Evolutionary conservation across 345 rosid species (phyloP).

Genomic region (Aquilaria yunnanensis): DNA sequence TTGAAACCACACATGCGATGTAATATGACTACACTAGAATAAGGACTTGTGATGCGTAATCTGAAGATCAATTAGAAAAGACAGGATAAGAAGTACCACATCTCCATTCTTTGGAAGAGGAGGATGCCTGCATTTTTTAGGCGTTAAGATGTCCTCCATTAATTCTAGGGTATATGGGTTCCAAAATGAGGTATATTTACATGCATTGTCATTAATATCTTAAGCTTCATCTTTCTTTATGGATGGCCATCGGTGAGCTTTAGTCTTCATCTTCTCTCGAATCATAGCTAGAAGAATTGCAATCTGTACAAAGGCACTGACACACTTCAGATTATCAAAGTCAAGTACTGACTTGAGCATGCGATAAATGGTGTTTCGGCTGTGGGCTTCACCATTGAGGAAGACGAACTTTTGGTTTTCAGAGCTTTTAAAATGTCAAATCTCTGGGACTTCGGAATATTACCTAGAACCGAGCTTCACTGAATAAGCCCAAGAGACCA

Average conservation of each 20-base stretch:
- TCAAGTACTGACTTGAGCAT: constrained; percentile 1
- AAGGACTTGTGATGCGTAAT: neutral
- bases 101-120: constrained; percentile 71
- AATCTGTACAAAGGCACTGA: constrained; percentile 31
- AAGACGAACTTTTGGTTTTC: constrained; percentile 44
- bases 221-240: constrained; percentile 9
- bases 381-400: constrained; percentile 70
- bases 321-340: constrained; percentile 8
- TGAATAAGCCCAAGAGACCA: neutral
- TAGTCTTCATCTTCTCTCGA: constrained; percentile 43
- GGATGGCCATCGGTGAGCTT: constrained; percentile 22
- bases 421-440: constrained; percentile 54
- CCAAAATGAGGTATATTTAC: constrained; percentile 30
- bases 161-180: constrained; percentile 48
- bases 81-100: constrained; percentile 36
- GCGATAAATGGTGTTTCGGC: neutral
- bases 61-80: neutral
- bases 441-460: constrained; percentile 59
- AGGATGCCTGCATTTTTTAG: constrained; percentile 81
- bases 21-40: no score
- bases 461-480: constrained; percentile 57
- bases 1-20: no score
- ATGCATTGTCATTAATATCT: constrained; percentile 20
- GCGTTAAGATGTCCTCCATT: constrained; percentile 65
- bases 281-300: constrained; percentile 78